Conservation (phyloP, 768 basidiomycete genomes). For the Lanmaoa rubissima region DNA sequence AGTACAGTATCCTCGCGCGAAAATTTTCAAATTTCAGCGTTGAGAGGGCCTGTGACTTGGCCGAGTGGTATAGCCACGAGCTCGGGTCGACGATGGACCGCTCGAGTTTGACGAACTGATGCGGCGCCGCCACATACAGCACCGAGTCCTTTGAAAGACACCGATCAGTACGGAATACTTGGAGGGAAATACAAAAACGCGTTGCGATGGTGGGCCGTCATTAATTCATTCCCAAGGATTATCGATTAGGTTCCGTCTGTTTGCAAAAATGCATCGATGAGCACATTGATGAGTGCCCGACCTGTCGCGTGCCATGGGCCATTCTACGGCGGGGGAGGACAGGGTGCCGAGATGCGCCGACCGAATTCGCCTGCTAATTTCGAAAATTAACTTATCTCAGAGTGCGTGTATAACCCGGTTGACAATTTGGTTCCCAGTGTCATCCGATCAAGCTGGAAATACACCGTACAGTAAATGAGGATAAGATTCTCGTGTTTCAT, state of each 20-base stretch:
- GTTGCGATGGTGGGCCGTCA: neutral
- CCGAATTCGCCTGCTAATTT: neutral
- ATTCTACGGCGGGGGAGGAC: neutral
- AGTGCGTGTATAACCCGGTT: neutral
- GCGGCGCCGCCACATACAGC: neutral
- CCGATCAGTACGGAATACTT: neutral
- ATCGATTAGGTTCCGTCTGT: too few species aligned
- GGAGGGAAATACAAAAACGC: neutral
- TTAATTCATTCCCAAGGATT: too few species aligned
- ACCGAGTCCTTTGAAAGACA: too few species aligned
- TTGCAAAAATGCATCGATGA: too few species aligned
- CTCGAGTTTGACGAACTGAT: neutral
- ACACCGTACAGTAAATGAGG: neutral
- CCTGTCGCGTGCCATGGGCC: neutral
- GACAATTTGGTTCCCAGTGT: slow-evolving; percentile 2
- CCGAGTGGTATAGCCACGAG: neutral
- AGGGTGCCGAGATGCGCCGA: neutral
- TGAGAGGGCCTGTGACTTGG: neutral
- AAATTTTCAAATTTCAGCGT: neutral
- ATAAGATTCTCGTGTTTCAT: neutral
- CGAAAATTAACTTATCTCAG: neutral
- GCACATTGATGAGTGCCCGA: too few species aligned
- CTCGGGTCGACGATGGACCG: too few species aligned
- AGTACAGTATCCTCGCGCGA: neutral
- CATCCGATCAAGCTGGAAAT: neutral